A percentile compares a stretch with the other conserved stretches of the same genome.
Conservation (phyloP, 805 yeast species). For the Scheffersomyces ergatensis region DNA sequence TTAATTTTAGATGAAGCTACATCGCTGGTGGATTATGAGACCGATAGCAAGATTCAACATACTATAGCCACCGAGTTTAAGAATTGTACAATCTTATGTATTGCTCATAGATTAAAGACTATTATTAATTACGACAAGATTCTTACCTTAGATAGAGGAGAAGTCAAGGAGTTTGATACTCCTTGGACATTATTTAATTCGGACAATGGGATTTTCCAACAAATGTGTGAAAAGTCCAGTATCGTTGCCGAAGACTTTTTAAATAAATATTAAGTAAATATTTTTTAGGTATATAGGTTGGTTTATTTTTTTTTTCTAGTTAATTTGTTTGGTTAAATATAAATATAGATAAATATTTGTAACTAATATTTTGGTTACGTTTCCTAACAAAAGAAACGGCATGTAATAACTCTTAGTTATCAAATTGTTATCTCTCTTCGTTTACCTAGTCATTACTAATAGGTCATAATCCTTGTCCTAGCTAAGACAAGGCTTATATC, state of each 20-base stretch:
- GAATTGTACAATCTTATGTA: constrained; percentile 34
- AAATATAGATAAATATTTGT: no score
- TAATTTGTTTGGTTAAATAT: no score
- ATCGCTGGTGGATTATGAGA: constrained; percentile 37
- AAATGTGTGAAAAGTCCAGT: constrained; percentile 37
- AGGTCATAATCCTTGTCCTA: no score
- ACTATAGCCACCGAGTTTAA: constrained; percentile 30
- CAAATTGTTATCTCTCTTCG: no score
- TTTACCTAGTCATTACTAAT: no score
- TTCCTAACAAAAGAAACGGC: no score
- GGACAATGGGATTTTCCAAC: constrained; percentile 24
- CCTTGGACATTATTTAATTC: constrained; percentile 29
- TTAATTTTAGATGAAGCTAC: constrained; percentile 40
- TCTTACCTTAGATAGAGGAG: constrained; percentile 32
- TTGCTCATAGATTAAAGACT: constrained; percentile 39
- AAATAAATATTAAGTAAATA: not conserved
- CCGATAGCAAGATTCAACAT: constrained; percentile 33
- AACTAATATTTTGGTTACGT: no score
- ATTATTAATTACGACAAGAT: constrained; percentile 34
- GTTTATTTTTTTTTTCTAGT: no score
- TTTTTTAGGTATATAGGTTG: no score
- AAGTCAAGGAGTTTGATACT: constrained; percentile 30
- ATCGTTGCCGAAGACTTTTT: constrained; percentile 27
- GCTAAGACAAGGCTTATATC: no score
- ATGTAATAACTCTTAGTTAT: no score